These are phyloP conservation scores for Yarrowia keelungensis DNA, from an alignment of 805 yeast genomes.

Conservation along the genomic window DNA sequence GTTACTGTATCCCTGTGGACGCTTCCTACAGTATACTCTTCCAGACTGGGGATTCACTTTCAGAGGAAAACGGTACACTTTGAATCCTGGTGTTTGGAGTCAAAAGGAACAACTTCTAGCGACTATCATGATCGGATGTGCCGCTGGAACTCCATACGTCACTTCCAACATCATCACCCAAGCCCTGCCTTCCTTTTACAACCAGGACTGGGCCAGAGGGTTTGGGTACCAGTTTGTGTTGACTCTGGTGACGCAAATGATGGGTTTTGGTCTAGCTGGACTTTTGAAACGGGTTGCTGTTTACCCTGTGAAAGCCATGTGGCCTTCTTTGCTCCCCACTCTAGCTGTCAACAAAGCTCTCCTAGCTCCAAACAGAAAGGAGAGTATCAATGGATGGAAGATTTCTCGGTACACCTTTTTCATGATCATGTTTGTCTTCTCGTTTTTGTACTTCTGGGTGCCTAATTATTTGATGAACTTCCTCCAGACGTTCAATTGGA, in stretches of 20 bases:
- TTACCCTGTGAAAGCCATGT: too few relatives aligned
- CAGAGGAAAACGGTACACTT: neutral
- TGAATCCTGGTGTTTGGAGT: neutral
- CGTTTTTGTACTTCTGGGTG: neutral
- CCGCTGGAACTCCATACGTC: neutral
- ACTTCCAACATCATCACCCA: neutral
- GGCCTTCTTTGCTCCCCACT: neutral
- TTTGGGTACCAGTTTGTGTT: neutral
- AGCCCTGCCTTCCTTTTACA: neutral
- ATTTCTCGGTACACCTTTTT: neutral
- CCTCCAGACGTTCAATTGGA: conserved; percentile 1
- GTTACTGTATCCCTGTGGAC: neutral
- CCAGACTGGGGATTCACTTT: neutral
- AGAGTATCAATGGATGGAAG: neutral
- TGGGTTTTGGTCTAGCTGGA: too few relatives aligned
- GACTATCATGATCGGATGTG: neutral
- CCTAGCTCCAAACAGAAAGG: neutral
- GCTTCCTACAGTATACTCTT: neutral
- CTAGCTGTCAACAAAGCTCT: neutral
- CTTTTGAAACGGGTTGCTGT: too few relatives aligned
- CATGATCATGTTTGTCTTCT: neutral
- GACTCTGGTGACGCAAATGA: too few relatives aligned
- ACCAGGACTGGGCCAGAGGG: neutral
- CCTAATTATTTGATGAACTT: conserved; percentile 4
- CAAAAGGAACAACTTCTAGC: neutral